These are phyloP conservation scores for Colletotrichum zoysiae DNA, from an alignment of 2,329 filamentous ascomycete species.

Conservation along the genomic window DNA sequence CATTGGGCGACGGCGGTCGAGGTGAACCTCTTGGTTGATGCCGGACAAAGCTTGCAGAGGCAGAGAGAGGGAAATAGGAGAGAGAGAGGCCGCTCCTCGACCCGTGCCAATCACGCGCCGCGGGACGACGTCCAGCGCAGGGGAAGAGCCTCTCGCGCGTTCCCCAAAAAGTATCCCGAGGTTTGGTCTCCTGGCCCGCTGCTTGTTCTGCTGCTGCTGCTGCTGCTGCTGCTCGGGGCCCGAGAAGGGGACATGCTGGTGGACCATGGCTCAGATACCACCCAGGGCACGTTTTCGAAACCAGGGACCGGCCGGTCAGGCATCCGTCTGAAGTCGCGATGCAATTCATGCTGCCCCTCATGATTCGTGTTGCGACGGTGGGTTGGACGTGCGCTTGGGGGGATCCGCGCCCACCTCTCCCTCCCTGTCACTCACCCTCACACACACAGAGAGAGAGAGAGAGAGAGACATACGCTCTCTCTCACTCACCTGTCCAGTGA, in stretches of 20 bases:
- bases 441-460: too few species aligned
- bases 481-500: slow-evolving; percentile 9
- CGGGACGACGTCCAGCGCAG: not conserved
- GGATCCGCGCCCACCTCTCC: slow-evolving; percentile 21
- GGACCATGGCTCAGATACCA: slow-evolving; percentile 34
- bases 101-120: slow-evolving; percentile 35
- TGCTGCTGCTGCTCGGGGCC: slow-evolving; percentile 25
- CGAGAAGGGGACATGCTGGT: slow-evolving; percentile 15
- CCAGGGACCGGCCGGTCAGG: slow-evolving; percentile 40
- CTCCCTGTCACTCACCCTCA: not conserved
- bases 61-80: slow-evolving; percentile 2
- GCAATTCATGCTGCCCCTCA: slow-evolving; percentile 38
- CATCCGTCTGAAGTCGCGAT: slow-evolving; percentile 39
- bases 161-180: slow-evolving; percentile 9
- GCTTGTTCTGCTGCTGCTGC: slow-evolving; percentile 10
- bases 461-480: too few species aligned
- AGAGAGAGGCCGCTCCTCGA: slow-evolving; percentile 6
- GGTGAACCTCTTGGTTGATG: slow-evolving; percentile 40
- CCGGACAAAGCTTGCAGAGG: slow-evolving; percentile 31
- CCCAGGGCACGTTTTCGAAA: slow-evolving; percentile 40
- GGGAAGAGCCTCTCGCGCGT: slow-evolving; percentile 8
- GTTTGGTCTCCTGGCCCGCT: not conserved
- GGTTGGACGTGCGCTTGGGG: slow-evolving; percentile 35
- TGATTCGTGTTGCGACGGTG: slow-evolving; percentile 42
- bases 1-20: slow-evolving; percentile 35